Conservation (phyloP, 2,329 filamentous ascomycete genomes). For the Fusarium sublunatum region DNA sequence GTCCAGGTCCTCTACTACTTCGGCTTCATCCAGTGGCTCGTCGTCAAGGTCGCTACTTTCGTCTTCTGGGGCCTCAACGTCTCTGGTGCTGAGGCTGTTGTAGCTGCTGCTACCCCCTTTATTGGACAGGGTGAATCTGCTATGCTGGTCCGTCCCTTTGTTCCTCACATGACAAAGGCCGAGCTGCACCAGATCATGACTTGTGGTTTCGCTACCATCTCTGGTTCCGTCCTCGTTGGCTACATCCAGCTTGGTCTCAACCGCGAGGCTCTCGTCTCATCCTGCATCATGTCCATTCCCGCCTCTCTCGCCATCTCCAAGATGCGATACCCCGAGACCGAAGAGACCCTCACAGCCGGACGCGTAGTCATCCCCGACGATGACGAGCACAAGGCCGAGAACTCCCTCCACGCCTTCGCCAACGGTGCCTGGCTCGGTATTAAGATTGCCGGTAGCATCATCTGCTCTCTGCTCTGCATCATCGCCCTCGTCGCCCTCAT, state of each 20-base stretch:
- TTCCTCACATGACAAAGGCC: conserved; percentile 84
- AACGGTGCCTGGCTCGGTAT: conserved; percentile 87
- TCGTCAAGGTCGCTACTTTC: conserved; percentile 86
- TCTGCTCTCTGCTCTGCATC: conserved; percentile 83
- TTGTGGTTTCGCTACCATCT: conserved; percentile 92
- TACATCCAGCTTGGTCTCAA: conserved; percentile 89
- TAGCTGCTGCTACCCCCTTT: conserved; percentile 91
- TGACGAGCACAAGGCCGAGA: conserved; percentile 78
- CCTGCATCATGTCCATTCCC: conserved; percentile 95
- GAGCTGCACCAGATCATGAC: conserved; percentile 95
- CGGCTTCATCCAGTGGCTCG: conserved; percentile 87
- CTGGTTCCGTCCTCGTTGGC: conserved; percentile 85
- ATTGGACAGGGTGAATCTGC: conserved; percentile 95
- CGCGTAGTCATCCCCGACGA: conserved; percentile 84
- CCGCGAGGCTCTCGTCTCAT: conserved; percentile 85
- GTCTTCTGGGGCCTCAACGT: conserved; percentile 92
- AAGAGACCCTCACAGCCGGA: conserved; percentile 86
- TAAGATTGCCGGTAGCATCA: conserved; percentile 87
- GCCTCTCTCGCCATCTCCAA: conserved; percentile 91
- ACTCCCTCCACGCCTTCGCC: conserved; percentile 85
- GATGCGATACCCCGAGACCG: conserved; percentile 87
- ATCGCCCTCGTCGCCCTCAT: conserved; percentile 79
- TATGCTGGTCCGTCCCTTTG: conserved; percentile 90
- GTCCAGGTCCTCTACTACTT: conserved; percentile 87
- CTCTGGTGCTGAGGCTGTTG: conserved; percentile 92